phyloP scores from a whole-genome alignment of 208 protist species.

The Acanthamoeba castellanii region DNA sequence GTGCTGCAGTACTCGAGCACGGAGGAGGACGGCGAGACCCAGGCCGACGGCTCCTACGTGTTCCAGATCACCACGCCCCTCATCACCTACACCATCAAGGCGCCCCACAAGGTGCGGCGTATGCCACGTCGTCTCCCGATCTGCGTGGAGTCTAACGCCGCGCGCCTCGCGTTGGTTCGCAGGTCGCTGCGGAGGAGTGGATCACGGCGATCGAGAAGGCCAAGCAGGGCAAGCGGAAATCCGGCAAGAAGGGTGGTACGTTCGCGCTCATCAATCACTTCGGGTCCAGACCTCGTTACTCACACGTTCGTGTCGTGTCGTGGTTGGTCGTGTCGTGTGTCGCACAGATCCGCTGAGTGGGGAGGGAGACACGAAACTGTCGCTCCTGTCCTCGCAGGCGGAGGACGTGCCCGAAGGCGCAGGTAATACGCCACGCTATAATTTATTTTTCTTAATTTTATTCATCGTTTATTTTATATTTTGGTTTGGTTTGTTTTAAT shows the following conservation, averaged over 20 bases:
- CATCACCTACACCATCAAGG: slow-evolving; percentile 47
- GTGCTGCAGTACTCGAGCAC: slow-evolving; percentile 25
- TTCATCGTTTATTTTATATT: too few species aligned
- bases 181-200: slow-evolving; percentile 24
- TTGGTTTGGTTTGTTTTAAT: not conserved
- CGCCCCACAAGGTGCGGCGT: not conserved
- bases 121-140: too few species aligned
- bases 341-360: not conserved
- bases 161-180: too few species aligned
- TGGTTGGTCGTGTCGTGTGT: not conserved
- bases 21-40: slow-evolving; percentile 4
- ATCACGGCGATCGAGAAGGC: slow-evolving; percentile 22
- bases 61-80: slow-evolving; percentile 6
- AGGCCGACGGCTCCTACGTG: slow-evolving; percentile 28
- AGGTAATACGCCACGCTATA: not conserved
- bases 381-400: not conserved
- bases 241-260: not conserved
- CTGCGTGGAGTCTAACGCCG: too few species aligned
- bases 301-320: not conserved
- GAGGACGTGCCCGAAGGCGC: too few species aligned
- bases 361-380: not conserved
- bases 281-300: not conserved
- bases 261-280: too few species aligned
- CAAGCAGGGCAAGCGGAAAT: not conserved
- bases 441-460: not conserved